Conservation (phyloP, 108 stramenopile genomes). For the Aurantiochytrium sp. region DNA sequence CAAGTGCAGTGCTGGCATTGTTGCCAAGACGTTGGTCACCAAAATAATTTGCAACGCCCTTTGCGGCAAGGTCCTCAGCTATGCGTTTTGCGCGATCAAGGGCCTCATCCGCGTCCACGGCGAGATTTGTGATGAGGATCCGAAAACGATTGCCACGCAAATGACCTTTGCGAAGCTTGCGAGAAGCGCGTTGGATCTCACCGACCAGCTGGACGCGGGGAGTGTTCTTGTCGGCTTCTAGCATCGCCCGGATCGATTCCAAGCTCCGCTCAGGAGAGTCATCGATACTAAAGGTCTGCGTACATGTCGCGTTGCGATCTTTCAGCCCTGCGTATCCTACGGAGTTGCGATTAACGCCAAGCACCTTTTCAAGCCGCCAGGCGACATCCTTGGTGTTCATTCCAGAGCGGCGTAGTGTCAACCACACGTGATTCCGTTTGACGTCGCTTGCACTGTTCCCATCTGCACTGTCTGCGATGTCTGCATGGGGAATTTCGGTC, state of each 20-base stretch:
- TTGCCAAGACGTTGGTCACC: not conserved
- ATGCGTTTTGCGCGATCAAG: not conserved
- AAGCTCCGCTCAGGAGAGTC: not conserved
- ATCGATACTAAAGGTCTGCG: not conserved
- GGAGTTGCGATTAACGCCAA: not conserved
- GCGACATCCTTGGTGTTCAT: not conserved
- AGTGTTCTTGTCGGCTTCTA: not conserved
- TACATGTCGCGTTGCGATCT: not conserved
- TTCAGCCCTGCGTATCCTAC: not conserved
- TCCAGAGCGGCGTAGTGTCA: not conserved
- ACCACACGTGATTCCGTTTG: not conserved
- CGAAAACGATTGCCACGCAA: not conserved
- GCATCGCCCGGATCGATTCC: not conserved
- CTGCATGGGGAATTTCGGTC: not conserved
- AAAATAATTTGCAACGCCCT: not conserved
- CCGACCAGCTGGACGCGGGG: not conserved
- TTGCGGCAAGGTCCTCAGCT: not conserved
- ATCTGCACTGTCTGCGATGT: not conserved
- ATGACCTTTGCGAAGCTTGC: not conserved
- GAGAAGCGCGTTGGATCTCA: not conserved
- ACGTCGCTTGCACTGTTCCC: not conserved
- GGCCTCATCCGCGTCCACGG: not conserved
- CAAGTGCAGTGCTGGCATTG: not conserved
- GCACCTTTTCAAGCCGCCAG: not conserved
- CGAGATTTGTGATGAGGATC: not conserved